phyloP scores from a whole-genome alignment of 1,284 basidiomycete species.

The Phaffia rhodozyma region DNA sequence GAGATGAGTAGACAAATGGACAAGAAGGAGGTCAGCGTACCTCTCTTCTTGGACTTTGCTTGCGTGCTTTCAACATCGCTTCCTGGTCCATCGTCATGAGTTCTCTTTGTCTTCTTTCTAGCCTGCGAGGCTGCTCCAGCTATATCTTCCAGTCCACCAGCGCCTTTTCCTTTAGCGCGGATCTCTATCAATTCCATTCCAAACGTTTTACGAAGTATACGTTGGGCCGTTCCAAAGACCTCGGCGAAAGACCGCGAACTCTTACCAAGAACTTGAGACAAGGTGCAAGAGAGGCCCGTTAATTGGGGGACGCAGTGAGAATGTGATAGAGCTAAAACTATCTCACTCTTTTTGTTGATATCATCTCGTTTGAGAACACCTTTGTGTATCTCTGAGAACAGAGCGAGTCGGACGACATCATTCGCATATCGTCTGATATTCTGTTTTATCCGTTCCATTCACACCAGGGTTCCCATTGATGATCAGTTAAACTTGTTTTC shows the following conservation, averaged over 20 bases:
- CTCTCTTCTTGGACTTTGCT: not conserved
- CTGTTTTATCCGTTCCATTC: not conserved
- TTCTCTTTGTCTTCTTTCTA: no score
- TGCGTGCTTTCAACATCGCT: not conserved
- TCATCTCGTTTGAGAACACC: conserved; percentile 1
- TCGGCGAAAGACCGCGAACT: not conserved
- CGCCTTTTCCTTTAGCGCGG: conserved; percentile 1
- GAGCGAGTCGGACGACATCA: conserved; percentile 12
- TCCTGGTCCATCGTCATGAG: no score
- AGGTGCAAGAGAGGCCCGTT: not conserved
- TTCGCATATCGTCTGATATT: not conserved
- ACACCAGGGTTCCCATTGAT: no score
- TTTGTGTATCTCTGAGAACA: conserved; percentile 9
- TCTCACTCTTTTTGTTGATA: conserved; percentile 13
- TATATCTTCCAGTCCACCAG: not conserved
- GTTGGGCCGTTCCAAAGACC: not conserved
- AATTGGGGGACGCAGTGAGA: not conserved
- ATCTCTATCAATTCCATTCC: conserved; percentile 10
- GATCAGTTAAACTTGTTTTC: no score
- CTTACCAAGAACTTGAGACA: conserved; percentile 4
- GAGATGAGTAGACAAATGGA: no score
- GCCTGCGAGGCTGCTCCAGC: not conserved
- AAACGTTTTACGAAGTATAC: conserved; percentile 9
- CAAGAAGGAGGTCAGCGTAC: not conserved
- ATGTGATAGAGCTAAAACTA: not conserved